phyloP scores from a whole-genome alignment of 2,329 filamentous ascomycete genomes.

The Aspergillus phoenicis region DNA sequence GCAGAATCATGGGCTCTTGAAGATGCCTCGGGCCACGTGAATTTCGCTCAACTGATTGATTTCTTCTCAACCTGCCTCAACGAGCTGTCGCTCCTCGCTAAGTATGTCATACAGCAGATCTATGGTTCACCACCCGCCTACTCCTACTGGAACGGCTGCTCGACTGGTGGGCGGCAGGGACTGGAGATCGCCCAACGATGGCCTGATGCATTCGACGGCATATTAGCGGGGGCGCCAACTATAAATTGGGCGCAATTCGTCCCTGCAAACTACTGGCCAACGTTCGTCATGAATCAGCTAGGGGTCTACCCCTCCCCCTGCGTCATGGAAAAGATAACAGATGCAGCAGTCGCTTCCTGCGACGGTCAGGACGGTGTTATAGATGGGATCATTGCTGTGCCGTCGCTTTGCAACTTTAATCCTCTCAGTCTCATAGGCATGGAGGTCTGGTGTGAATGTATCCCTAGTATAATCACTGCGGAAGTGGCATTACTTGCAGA shows the following conservation, averaged over 20 bases:
- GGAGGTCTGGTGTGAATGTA: too few species aligned
- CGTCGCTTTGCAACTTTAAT: constrained; percentile 11
- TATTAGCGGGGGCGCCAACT: constrained; percentile 51
- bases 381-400: constrained; percentile 15
- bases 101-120: constrained; percentile 28
- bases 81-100: constrained; percentile 39
- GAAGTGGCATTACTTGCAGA: not conserved
- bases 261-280: constrained; percentile 14
- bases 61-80: constrained; percentile 37
- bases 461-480: too few species aligned
- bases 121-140: constrained; percentile 29
- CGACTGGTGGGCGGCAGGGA: constrained; percentile 26
- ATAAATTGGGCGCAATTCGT: constrained; percentile 44
- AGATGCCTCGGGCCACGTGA: constrained; percentile 4
- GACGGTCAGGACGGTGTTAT: constrained; percentile 14
- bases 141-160: constrained; percentile 28
- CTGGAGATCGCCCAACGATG: constrained; percentile 51
- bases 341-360: constrained; percentile 7
- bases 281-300: constrained; percentile 7
- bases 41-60: constrained; percentile 36
- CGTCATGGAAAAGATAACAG: constrained; percentile 10
- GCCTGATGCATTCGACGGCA: constrained; percentile 60
- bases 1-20: not conserved
- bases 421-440: too few species aligned
- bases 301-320: constrained; percentile 10